phyloP scores from a whole-genome alignment of 1,284 basidiomycete species.

The Hemileia vastatrix region DNA sequence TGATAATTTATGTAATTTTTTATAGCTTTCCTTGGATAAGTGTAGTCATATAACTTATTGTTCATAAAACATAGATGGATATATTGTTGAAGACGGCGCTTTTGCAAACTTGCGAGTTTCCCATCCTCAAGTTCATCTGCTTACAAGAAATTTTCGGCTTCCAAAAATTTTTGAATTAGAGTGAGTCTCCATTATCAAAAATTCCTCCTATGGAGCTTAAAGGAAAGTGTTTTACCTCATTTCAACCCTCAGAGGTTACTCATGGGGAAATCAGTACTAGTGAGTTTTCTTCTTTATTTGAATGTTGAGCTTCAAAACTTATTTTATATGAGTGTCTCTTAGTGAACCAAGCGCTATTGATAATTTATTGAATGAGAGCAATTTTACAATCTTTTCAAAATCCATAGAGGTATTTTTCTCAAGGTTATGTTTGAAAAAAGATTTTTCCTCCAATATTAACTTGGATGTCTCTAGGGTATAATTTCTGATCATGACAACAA shows the following conservation, averaged over 20 bases:
- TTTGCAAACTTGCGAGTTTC: conserved; percentile 8
- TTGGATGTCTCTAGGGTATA: not conserved
- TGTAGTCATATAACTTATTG: not conserved
- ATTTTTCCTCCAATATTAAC: not conserved
- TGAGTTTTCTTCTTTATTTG: not conserved
- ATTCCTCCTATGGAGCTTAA: not conserved
- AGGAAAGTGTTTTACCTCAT: not conserved
- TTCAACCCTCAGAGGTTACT: conserved; percentile 2
- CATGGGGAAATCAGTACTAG: conserved; percentile 17
- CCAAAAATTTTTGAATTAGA: not conserved
- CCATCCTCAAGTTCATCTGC: conserved; percentile 7
- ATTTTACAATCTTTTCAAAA: not conserved
- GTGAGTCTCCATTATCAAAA: not conserved
- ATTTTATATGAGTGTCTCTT: not conserved
- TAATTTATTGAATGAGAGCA: not conserved
- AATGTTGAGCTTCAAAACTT: not conserved
- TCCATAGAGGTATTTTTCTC: not conserved
- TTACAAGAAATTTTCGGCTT: conserved; percentile 13
- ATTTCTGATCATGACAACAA: not conserved
- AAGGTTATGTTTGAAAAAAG: not conserved
- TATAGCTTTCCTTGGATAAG: not conserved
- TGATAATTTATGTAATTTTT: conserved; percentile 7
- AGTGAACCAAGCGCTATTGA: not conserved
- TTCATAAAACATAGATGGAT: not conserved
- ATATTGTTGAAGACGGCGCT: conserved; percentile 16